Evolutionary conservation across 2,329 filamentous ascomycete species (phyloP).

Genomic region (Aspergillus sp.): DNA sequence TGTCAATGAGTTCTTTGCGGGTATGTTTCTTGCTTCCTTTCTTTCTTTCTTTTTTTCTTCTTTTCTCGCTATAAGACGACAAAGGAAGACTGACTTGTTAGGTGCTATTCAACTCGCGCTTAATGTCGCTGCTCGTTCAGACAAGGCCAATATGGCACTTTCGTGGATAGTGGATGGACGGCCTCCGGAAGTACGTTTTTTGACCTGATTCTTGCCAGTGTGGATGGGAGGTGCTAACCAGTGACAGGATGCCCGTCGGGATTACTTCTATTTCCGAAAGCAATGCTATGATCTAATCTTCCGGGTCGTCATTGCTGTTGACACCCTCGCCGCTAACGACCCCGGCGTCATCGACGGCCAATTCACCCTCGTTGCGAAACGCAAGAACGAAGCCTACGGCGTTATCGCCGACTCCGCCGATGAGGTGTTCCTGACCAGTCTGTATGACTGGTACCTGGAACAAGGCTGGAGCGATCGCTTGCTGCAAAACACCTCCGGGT

Average conservation of each 20-base stretch:
- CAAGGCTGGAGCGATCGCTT: slow-evolving; percentile 80
- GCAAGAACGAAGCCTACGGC: slow-evolving; percentile 78
- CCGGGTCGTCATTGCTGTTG: slow-evolving; percentile 67
- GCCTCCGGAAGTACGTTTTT: slow-evolving; percentile 45
- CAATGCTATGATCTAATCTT: slow-evolving; percentile 84
- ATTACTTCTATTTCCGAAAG: slow-evolving; percentile 62
- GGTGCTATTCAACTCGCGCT: slow-evolving; percentile 81
- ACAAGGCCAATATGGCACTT: slow-evolving; percentile 77
- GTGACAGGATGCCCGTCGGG: slow-evolving; percentile 56
- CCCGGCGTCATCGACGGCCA: slow-evolving; percentile 71
- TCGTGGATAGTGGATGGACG: slow-evolving; percentile 81
- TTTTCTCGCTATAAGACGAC: too few species aligned
- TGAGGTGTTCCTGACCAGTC: slow-evolving; percentile 86
- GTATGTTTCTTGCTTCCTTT: slow-evolving; percentile 21
- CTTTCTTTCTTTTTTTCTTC: neutral
- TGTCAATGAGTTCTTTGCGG: slow-evolving; percentile 78
- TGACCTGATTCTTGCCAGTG: neutral
- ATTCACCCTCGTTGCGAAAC: slow-evolving; percentile 64
- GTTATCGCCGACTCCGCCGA: slow-evolving; percentile 83
- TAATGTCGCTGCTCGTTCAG: slow-evolving; percentile 71
- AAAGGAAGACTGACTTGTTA: slow-evolving; percentile 15
- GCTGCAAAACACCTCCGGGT: slow-evolving; percentile 72
- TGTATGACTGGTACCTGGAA: slow-evolving; percentile 96
- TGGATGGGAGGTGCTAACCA: slow-evolving; percentile 8
- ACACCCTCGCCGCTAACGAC: slow-evolving; percentile 58